Conservation (phyloP, 1,284 basidiomycete species). For the Austroboletus olivaceoglutinosus region DNA sequence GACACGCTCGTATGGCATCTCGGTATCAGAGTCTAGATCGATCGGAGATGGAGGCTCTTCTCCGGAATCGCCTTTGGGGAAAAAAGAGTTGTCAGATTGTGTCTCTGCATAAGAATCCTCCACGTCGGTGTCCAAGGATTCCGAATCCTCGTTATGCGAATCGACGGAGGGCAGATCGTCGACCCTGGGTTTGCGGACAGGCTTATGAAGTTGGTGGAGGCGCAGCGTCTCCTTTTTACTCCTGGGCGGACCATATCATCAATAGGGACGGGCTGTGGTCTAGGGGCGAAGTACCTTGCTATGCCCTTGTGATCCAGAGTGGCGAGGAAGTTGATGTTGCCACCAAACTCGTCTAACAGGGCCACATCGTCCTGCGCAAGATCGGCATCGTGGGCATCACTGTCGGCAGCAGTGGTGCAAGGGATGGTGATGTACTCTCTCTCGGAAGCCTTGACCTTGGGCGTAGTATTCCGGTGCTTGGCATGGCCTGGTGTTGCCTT, state of each 20-base stretch:
- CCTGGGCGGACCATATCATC: conserved; percentile 43
- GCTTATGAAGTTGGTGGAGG: conserved; percentile 62
- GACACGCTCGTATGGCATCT: conserved; percentile 67
- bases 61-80: conserved; percentile 21
- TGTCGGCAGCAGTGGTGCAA: conserved; percentile 20
- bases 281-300: conserved; percentile 50
- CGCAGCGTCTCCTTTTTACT: conserved; percentile 75
- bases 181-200: conserved; percentile 44
- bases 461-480: conserved; percentile 32
- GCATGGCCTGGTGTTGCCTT: conserved; percentile 41
- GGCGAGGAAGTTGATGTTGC: conserved; percentile 56
- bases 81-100: conserved; percentile 20
- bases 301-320: conserved; percentile 69
- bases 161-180: conserved; percentile 66
- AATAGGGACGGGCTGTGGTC: background rate
- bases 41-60: conserved; percentile 12
- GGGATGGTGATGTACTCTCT: conserved; percentile 65
- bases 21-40: conserved; percentile 54
- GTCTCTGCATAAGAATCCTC: conserved; percentile 34
- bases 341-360: conserved; percentile 58
- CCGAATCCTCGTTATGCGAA: conserved; percentile 58
- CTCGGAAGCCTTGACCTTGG: conserved; percentile 57
- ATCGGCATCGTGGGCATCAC: conserved; percentile 45
- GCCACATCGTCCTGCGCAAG: conserved; percentile 65
- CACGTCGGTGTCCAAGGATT: conserved; percentile 53